Evolutionary conservation across 768 basidiomycete species (phyloP).

Genomic region (Kwoniella pini): DNA sequence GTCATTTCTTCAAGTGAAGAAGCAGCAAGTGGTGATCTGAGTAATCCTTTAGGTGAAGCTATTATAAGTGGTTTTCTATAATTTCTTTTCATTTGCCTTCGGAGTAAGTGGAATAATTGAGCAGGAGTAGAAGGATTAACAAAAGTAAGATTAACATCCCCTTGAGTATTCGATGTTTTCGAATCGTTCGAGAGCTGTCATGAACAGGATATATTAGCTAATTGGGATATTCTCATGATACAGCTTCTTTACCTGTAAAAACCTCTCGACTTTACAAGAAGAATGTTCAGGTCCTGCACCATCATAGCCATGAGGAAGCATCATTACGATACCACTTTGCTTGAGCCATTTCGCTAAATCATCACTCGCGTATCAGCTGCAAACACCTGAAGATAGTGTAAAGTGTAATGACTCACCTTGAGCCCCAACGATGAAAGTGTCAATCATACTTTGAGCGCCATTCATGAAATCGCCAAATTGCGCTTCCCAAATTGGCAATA

Average conservation of each 20-base stretch:
- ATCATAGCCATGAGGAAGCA: constrained; percentile 84
- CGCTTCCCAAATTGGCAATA: constrained; percentile 89
- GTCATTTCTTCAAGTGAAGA: constrained; percentile 67
- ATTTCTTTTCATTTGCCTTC: constrained; percentile 79
- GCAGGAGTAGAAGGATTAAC: constrained; percentile 84
- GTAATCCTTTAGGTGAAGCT: constrained; percentile 78
- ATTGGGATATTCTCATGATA: background rate
- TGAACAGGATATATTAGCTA: background rate
- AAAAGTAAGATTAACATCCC: constrained; percentile 79
- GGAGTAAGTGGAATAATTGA: constrained; percentile 89
- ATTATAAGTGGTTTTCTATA: constrained; percentile 84
- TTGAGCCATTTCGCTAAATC: constrained; percentile 82
- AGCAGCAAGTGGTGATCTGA: constrained; percentile 76
- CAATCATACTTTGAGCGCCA: constrained; percentile 83
- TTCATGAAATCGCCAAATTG: constrained; percentile 97
- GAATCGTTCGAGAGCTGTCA: constrained; percentile 73
- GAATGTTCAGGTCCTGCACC: constrained; percentile 95
- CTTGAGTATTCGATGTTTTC: constrained; percentile 53
- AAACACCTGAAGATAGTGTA: background rate
- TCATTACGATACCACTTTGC: constrained; percentile 82
- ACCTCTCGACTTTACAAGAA: constrained; percentile 79
- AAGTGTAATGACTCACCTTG: constrained; percentile 63
- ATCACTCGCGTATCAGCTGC: background rate
- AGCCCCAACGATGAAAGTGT: constrained; percentile 80
- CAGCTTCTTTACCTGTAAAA: constrained; percentile 68